These are phyloP conservation scores for Bryoerythrophyllum caledonicum DNA, from an alignment of 225 moss, liverwort and hornwort genomes.

Conservation along the genomic window DNA sequence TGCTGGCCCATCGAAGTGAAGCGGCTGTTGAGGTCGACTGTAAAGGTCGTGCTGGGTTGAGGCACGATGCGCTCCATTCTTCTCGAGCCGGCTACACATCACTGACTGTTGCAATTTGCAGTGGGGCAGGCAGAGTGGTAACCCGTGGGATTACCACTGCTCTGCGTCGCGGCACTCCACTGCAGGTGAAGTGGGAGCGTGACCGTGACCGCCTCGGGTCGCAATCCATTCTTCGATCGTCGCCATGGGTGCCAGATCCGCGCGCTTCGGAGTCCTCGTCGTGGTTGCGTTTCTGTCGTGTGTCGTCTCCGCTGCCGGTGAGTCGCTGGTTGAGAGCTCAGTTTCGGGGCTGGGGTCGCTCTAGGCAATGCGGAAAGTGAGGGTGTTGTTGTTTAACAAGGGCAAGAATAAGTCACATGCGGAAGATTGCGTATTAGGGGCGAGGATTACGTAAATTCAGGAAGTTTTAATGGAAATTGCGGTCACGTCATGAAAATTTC, in stretches of 20 bases:
- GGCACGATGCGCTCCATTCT: no score
- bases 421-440: no score
- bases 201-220: no score
- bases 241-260: constrained; percentile 37
- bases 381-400: no score
- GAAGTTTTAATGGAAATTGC: neutral
- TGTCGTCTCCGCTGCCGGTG: constrained; percentile 37
- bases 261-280: constrained; percentile 30
- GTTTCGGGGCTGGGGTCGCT: neutral
- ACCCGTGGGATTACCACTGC: neutral
- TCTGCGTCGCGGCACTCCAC: constrained; percentile 5
- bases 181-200: no score
- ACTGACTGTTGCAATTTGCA: no score
- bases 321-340: neutral
- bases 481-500: neutral
- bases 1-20: no score
- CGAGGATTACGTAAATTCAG: neutral
- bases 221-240: neutral
- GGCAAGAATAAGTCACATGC: no score
- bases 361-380: no score
- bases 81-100: no score
- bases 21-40: no score
- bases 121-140: constrained; percentile 8
- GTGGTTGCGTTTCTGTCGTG: constrained; percentile 27
- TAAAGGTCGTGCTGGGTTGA: no score